phyloP scores from a whole-genome alignment of 2,329 filamentous ascomycete species.

The Sporothrix dimorphospora region DNA sequence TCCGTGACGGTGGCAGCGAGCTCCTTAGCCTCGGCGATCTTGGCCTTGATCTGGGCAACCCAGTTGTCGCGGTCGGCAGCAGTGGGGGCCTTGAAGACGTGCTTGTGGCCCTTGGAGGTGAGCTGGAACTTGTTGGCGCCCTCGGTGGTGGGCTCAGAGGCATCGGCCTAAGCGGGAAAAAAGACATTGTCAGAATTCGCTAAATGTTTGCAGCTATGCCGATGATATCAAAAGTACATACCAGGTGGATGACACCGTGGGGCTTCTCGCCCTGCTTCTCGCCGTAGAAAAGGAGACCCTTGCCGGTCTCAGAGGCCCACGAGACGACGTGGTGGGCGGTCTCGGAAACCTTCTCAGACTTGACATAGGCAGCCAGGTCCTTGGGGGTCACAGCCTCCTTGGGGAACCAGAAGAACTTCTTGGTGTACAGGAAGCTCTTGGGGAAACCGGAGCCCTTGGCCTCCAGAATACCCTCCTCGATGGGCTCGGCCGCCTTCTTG shows the following conservation, averaged over 20 bases:
- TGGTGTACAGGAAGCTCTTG: slow-evolving; percentile 88
- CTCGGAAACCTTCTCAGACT: slow-evolving; percentile 80
- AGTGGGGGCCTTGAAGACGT: slow-evolving; percentile 83
- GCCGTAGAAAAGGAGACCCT: slow-evolving; percentile 90
- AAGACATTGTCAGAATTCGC: not conserved
- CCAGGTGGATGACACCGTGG: slow-evolving; percentile 80
- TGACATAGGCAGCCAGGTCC: slow-evolving; percentile 75
- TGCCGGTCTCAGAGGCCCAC: slow-evolving; percentile 92
- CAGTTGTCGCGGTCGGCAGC: slow-evolving; percentile 86
- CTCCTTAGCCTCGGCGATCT: slow-evolving; percentile 83
- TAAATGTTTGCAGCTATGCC: not conserved
- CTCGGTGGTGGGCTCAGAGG: slow-evolving; percentile 72
- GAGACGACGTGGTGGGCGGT: slow-evolving; percentile 78
- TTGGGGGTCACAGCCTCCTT: slow-evolving; percentile 73
- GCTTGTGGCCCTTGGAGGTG: slow-evolving; percentile 84
- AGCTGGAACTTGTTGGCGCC: slow-evolving; percentile 83
- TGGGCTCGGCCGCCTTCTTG: slow-evolving; percentile 50
- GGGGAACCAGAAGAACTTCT: slow-evolving; percentile 91
- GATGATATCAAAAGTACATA: slow-evolving; percentile 45
- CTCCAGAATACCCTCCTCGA: slow-evolving; percentile 81
- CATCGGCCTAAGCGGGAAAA: slow-evolving; percentile 53
- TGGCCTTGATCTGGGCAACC: slow-evolving; percentile 80
- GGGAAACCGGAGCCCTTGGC: slow-evolving; percentile 87
- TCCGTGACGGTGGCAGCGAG: slow-evolving; percentile 71
- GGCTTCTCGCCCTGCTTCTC: slow-evolving; percentile 87